Percentiles rank a stretch among this genome's conserved stretches.
These are phyloP conservation scores for Primulina tabacum DNA, from an alignment of 257 asterid genomes.

Conservation along the genomic window DNA sequence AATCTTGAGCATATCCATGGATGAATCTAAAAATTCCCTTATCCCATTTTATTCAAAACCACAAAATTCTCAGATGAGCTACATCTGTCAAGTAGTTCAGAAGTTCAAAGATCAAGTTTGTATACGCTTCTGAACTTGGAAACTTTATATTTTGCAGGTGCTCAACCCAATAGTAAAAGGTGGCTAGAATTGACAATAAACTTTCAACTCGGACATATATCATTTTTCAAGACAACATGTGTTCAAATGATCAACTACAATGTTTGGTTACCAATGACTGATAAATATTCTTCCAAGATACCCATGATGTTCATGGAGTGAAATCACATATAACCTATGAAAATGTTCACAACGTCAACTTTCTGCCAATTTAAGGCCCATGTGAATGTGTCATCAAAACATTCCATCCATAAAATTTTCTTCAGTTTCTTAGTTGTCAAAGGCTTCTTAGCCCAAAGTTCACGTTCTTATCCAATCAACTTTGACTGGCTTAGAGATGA, in stretches of 20 bases:
- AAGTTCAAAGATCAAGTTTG: neutral
- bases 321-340: neutral
- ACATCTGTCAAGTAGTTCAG: neutral
- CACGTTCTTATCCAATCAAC: neutral
- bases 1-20: too few species aligned
- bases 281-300: neutral
- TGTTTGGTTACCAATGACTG: neutral
- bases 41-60: neutral
- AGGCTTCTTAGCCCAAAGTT: neutral
- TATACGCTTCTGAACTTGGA: neutral
- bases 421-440: too few species aligned
- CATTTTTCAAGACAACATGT: neutral
- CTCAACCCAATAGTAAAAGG: neutral
- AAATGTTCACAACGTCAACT: too few species aligned
- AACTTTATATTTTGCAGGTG: neutral
- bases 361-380: too few species aligned
- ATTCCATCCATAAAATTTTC: too few species aligned
- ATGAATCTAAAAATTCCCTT: too few species aligned
- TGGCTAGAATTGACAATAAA: neutral
- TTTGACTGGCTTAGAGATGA: neutral
- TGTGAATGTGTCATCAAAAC: too few species aligned
- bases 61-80: neutral
- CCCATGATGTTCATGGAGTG: neutral
- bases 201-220: too few species aligned
- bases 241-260: neutral